phyloP scores from a whole-genome alignment of 2,329 filamentous ascomycete species.

The Penicillium sp. region DNA sequence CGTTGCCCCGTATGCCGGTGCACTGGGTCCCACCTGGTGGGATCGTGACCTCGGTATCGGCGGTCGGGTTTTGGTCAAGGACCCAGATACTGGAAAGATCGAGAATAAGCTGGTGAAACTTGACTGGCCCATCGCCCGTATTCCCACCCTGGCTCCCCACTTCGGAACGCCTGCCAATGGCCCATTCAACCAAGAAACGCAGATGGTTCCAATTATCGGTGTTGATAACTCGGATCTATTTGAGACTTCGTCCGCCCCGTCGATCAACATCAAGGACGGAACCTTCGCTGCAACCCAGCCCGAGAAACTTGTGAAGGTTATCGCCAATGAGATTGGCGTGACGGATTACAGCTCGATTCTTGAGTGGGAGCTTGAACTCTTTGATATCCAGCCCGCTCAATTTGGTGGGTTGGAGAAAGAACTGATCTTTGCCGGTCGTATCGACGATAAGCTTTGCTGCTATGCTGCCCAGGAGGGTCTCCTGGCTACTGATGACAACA shows the following conservation, averaged over 20 bases:
- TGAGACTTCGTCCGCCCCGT: slow-evolving; percentile 31
- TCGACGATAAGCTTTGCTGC: slow-evolving; percentile 97
- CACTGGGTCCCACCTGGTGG: slow-evolving; percentile 90
- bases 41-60: slow-evolving; percentile 91
- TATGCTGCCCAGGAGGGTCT: slow-evolving; percentile 87
- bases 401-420: slow-evolving; percentile 85
- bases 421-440: slow-evolving; percentile 90
- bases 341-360: slow-evolving; percentile 72
- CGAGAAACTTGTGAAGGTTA: slow-evolving; percentile 77
- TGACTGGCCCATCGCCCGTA: slow-evolving; percentile 89
- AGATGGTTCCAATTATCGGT: slow-evolving; percentile 92
- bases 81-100: slow-evolving; percentile 72
- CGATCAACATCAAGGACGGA: slow-evolving; percentile 49
- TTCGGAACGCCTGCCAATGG: slow-evolving; percentile 72
- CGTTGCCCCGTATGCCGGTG: slow-evolving; percentile 90
- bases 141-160: slow-evolving; percentile 90
- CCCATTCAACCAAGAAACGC: slow-evolving; percentile 81
- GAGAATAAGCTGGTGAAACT: slow-evolving; percentile 81
- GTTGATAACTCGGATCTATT: slow-evolving; percentile 69
- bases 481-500: slow-evolving; percentile 61
- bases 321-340: slow-evolving; percentile 75
- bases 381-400: slow-evolving; percentile 81
- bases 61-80: slow-evolving; percentile 81
- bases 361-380: slow-evolving; percentile 97
- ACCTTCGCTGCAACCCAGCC: slow-evolving; percentile 84